phyloP scores from a whole-genome alignment of 2,329 filamentous ascomycete species.

The Neurospora crassa region DNA sequence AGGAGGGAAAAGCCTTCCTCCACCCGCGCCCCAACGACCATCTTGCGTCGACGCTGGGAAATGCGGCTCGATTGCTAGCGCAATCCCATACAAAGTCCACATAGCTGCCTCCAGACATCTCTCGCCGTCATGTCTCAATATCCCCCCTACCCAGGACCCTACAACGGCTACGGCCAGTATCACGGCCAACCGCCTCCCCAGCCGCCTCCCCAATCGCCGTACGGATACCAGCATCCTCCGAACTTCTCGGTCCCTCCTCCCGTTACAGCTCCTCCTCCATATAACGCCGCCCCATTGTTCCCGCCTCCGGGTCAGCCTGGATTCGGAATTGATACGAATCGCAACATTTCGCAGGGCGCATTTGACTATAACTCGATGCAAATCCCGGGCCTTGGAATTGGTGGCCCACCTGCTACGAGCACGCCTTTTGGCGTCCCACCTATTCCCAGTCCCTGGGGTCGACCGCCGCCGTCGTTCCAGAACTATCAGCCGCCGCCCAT shows the following conservation, averaged over 20 bases:
- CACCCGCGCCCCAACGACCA: neutral
- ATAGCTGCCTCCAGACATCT: neutral
- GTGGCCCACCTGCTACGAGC: conserved; percentile 10
- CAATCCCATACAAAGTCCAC: neutral
- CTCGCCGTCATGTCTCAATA: conserved; percentile 27
- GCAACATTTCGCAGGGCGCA: conserved; percentile 22
- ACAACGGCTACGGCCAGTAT: conserved; percentile 22
- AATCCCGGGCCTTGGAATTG: conserved; percentile 31
- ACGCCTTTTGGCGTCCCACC: conserved; percentile 1
- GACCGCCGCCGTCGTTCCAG: neutral
- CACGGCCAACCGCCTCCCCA: conserved; percentile 22
- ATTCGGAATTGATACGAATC: conserved; percentile 7
- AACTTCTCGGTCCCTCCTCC: neutral
- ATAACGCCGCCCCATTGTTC: conserved; percentile 12
- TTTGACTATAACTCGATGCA: conserved; percentile 29
- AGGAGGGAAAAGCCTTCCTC: neutral
- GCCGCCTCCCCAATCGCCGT: conserved; percentile 15
- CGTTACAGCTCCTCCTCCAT: neutral
- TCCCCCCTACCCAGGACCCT: conserved; percentile 21
- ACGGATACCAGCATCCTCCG: conserved; percentile 14
- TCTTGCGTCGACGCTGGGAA: neutral
- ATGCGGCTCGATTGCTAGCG: neutral
- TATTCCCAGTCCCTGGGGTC: conserved; percentile 8
- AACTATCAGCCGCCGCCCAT: neutral
- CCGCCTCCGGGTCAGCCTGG: conserved; percentile 7